Base-by-base conservation (phyloP, 371 early-diverging fungal genomes). In the Lichtheimia ornata region DNA sequence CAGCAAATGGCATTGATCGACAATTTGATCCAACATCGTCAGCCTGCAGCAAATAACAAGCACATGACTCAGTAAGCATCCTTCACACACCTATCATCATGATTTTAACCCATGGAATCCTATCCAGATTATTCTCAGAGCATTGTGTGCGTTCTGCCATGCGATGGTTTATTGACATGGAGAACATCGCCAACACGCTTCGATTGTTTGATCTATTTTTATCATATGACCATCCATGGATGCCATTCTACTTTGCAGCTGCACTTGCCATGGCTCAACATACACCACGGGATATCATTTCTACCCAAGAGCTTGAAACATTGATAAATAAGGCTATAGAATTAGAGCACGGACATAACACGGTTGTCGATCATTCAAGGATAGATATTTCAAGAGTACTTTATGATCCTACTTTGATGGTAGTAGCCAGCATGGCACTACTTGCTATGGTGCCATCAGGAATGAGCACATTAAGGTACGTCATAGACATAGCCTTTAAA, bases 121-220 rank as follows among this genome's bases (percentile, higher is more conserved):
- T 2, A 14, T 18, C 63, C 83, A 84, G 49, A 73, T 86, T 90
- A 6, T 77, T 87, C 17, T 91, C 93, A 3, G 91, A 87, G 64
- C 94, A 91, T 64, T 83, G 85, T 42, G 73, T 94, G 40, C 86
- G 89, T 57, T 94, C 93, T 92, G 83, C 94, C 6, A 77, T 94
- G 45, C 91, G 94, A 15, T 95, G 95, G 95, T 91, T 86, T 65
- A 86, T 94, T 68, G 88, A 93, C 59, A 51, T 94, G 4, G 64
- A 71, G 18, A 79, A 79, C 64, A 69, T 90, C 25, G 67, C 63
- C 14, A 72, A 73, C 15, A 74, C 89, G 14, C 67, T 84, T 35
- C 82, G 93, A 25, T 62, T 94, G 12, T 92, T 86, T 69, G 94
- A 94, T 65, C 71, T 92, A 40, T 86, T 94, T 22, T 56, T 94